Evolutionary conservation across 306 rosid genomes (phyloP), one percentile per base, ranked within the genome.

Genomic region (Prunus dulcis): DNA sequence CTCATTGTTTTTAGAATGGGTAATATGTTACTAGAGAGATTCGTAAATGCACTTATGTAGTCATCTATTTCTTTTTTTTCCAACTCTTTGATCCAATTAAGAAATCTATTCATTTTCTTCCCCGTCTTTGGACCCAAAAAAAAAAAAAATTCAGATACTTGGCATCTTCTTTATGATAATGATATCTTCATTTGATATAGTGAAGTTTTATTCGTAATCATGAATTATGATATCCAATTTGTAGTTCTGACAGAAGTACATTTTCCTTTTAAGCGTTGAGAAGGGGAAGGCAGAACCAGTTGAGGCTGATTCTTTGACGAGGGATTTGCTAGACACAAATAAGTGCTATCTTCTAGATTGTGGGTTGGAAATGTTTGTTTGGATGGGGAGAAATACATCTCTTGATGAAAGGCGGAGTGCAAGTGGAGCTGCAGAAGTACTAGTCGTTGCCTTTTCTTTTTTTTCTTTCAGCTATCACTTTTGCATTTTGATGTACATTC

Each of bases 341-440:
- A 93, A 87, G 69, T 91, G 99, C 87, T 93, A 92, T 83, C 80
- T 96, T 68, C 77, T 96, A 76, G 98, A 96, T 85, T 89, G 93
- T 87, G 93, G 96, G 71, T 64, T 84, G 72, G 98, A 96, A 86
- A 89, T 96, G 70, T 96, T 88, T 83, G 89, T 84, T 17, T 96
- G 99, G 99, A 85, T 87, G 80, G 99, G 99, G 73, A 91, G 99
- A 89, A 88, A 76, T 76, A 91, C 98, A 61, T 77, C 97, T 58
- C 96, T 96, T 60, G 97, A 96, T 80, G 91, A 87, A 78, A 90
- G 98, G 76, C 93, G 91, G 85, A 87, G 84, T 70, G 90, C 98
- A 77, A 88, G 96, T 77, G 82, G 83, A 81, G 91, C 90, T 74
- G 90, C 94, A 77, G 98, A 96, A 80, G 99, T 96, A 91, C 86